Percentiles rank a stretch among this genome's conserved stretches.
Evolutionary conservation across 2,329 filamentous ascomycete species (phyloP).

Genomic region (Aspergillus tanneri): DNA sequence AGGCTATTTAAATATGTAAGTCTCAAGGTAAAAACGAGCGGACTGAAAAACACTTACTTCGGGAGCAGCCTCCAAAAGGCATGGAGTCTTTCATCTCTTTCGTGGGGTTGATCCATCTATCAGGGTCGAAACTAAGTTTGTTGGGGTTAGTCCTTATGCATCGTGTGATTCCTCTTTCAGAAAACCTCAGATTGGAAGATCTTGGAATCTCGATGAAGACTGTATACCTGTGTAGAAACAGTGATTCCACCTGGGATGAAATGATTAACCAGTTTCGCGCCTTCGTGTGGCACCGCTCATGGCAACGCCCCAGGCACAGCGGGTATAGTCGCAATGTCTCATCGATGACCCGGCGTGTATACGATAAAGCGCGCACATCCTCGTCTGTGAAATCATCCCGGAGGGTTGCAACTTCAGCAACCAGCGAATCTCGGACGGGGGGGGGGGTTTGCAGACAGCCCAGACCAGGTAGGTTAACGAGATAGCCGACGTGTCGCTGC

Average conservation of each 20-base stretch:
- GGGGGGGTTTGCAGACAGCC: too few species aligned
- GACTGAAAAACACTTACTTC: slow-evolving; percentile 39
- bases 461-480: slow-evolving; percentile 48
- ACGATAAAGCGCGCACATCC: slow-evolving; percentile 51
- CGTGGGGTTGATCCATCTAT: slow-evolving; percentile 24
- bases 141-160: too few species aligned
- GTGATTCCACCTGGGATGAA: slow-evolving; percentile 53
- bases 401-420: slow-evolving; percentile 16
- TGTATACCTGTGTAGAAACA: slow-evolving; percentile 55
- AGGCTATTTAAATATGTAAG: slow-evolving; percentile 42
- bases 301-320: slow-evolving; percentile 58
- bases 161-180: not conserved
- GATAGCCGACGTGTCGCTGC: slow-evolving; percentile 53
- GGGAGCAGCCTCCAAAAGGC: slow-evolving; percentile 68
- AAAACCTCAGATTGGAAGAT: not conserved
- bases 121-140: slow-evolving; percentile 22
- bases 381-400: slow-evolving; percentile 24
- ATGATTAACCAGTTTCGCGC: slow-evolving; percentile 42
- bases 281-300: slow-evolving; percentile 49
- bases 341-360: slow-evolving; percentile 56
- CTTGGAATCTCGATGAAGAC: slow-evolving; percentile 52
- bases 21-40: not conserved
- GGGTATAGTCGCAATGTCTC: slow-evolving; percentile 59
- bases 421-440: slow-evolving; percentile 18
- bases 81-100: slow-evolving; percentile 58